Evolutionary conservation across 2,329 filamentous ascomycete genomes (phyloP), one percentile per base, ranked within the genome.

Genomic region (Sphaerulina vaccinii): DNA sequence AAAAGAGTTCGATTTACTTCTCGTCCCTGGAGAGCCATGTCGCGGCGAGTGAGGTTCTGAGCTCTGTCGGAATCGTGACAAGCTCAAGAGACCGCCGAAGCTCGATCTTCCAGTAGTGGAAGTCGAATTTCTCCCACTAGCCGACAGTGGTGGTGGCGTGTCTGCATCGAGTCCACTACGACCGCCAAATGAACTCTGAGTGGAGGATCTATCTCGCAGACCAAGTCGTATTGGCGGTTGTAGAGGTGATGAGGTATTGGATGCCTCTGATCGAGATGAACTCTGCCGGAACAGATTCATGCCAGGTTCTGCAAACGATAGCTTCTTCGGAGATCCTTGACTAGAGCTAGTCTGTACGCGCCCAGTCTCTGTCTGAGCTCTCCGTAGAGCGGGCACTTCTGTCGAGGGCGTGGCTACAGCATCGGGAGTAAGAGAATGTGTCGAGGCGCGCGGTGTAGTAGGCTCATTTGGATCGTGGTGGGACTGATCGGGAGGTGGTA

Each of bases 61-160:
- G 61, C 89, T 88, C 64, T 95, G 88, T 42, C 92, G 82, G 54
- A 96, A 79, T 57, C 91, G 83, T 57, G 82, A 78, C 27, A 96
- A 74, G 11, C 83, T 86, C 63, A 99, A 84, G 16, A 97, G 75
- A 60, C 96, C 93, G 47, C 91, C 90, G 62, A 99, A 90, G 70
- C 92, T 97, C 71, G 91, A 93, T 49, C 93, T 82, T 4, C 91
- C 90, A n/a, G 74, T 79, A 0, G 86, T 92, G 0, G 90, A 96
- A 1, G 86, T 89, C 1, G 91, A 96, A 5, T 84, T 91, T 45
- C 90, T 80, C 3, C 75, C 77, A 56, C 72, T 76, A 2, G 76
- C 78, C 3, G 70, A 73, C 8, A 70, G 65, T n/a, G 83, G 71
- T 19, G 81, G 81, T 3, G 84, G 84, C 2, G 86, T 83, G 48